A percentile compares a stretch with the other conserved stretches of the same genome.
These are phyloP conservation scores for Wickerhamiella siamensis DNA, from an alignment of 805 yeast genomes.

Conservation along the genomic window DNA sequence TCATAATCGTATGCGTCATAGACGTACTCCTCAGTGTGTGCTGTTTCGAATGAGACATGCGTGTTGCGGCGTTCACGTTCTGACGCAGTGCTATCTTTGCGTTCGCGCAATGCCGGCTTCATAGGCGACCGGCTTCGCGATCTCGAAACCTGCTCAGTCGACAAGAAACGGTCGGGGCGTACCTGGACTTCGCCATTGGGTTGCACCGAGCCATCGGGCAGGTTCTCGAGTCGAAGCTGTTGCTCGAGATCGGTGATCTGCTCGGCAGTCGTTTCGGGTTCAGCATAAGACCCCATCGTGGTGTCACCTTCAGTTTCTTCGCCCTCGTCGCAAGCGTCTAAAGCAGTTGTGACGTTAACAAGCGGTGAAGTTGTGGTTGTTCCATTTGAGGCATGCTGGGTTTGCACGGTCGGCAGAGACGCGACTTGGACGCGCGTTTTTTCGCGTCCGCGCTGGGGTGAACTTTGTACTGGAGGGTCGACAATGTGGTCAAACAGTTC, in stretches of 20 bases:
- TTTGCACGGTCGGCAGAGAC: no score
- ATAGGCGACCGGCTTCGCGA: constrained; percentile 22
- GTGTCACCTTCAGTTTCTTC: not conserved
- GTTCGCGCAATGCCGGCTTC: constrained; percentile 22
- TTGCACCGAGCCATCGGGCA: not conserved
- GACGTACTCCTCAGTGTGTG: constrained; percentile 13
- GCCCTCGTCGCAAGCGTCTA: not conserved
- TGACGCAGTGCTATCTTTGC: not conserved
- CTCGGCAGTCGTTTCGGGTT: not conserved
- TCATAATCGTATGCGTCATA: constrained; percentile 16
- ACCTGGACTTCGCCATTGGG: not conserved
- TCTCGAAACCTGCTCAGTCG: not conserved
- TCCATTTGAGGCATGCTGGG: not conserved
- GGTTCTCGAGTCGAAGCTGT: constrained; percentile 1
- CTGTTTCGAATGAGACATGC: constrained; percentile 5
- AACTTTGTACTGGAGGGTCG: no score
- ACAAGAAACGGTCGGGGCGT: not conserved
- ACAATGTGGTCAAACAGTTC: constrained; percentile 1
- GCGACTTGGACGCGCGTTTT: not conserved
- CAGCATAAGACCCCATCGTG: not conserved
- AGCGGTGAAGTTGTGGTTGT: not conserved
- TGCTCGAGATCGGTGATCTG: not conserved
- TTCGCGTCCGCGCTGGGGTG: not conserved
- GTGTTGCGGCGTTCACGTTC: not conserved
- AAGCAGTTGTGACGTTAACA: not conserved